Percentiles rank a stretch among this genome's conserved stretches.
Conservation (phyloP, 805 yeast species). For the Peterozyma xylosa region DNA sequence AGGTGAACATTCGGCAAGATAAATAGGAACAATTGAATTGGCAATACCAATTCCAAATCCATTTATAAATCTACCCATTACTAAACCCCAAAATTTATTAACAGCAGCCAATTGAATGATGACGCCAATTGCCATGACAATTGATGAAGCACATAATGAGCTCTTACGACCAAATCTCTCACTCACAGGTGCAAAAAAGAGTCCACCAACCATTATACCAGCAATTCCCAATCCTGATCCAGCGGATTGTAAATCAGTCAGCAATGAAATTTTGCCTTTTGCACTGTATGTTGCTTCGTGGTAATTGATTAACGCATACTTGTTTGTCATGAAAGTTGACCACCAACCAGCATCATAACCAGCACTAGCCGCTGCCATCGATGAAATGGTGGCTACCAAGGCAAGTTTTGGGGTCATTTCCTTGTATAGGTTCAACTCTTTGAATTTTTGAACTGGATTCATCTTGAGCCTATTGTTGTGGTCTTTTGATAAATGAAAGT, state of each 20-base stretch:
- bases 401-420: conserved; percentile 18
- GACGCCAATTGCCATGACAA: not conserved
- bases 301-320: conserved; percentile 3
- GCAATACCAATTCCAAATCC: conserved; percentile 8
- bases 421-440: too few species aligned
- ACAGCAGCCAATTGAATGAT: not conserved
- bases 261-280: not conserved
- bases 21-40: conserved; percentile 8
- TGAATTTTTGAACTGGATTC: too few species aligned
- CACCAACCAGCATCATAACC: conserved; percentile 26
- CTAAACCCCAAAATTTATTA: not conserved
- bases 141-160: not conserved
- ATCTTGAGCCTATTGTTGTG: too few species aligned
- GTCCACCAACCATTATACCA: conserved; percentile 7
- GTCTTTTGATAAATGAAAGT: too few species aligned
- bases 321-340: conserved; percentile 1
- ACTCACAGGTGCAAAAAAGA: conserved; percentile 5
- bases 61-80: conserved; percentile 5
- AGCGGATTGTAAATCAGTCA: conserved; percentile 2
- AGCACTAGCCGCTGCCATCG: conserved; percentile 31
- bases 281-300: too few species aligned
- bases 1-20: conserved; percentile 8
- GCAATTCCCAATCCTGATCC: conserved; percentile 8
- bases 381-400: conserved; percentile 29
- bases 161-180: not conserved